A percentile compares a stretch with the other conserved stretches of the same genome.
phyloP scores from a whole-genome alignment of 257 asterid species.

The Handroanthus guayacan region DNA sequence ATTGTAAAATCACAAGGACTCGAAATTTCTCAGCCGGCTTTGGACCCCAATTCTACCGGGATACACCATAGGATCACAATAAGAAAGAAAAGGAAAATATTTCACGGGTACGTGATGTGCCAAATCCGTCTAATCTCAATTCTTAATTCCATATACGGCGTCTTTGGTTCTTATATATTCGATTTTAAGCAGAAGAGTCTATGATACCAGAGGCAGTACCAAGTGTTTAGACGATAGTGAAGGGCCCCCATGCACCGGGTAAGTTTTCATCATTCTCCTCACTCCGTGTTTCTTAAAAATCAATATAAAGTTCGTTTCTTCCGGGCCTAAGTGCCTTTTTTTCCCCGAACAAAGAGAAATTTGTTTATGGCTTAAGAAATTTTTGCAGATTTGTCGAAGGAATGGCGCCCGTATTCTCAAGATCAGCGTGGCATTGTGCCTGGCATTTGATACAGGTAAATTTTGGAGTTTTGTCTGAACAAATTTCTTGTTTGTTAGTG shows the following conservation, averaged over 20 bases:
- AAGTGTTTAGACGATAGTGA: constrained; percentile 82
- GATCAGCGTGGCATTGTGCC: constrained; percentile 97
- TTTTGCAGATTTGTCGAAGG: constrained; percentile 95
- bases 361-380: neutral
- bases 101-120: constrained; percentile 66
- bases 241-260: constrained; percentile 99
- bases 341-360: constrained; percentile 4
- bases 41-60: constrained; percentile 98
- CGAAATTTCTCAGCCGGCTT: constrained; percentile 98
- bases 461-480: constrained; percentile 23
- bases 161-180: constrained; percentile 34
- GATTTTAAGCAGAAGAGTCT: constrained; percentile 80
- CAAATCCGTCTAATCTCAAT: neutral
- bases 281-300: neutral
- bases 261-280: constrained; percentile 25
- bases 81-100: constrained; percentile 67
- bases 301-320: neutral
- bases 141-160: constrained; percentile 28
- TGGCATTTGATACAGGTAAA: constrained; percentile 97
- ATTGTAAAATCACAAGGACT: constrained; percentile 85
- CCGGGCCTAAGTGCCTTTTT: neutral
- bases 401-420: constrained; percentile 99
- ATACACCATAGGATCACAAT: constrained; percentile 95
- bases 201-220: constrained; percentile 76
- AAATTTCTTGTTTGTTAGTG: neutral